Percentiles rank a stretch among this genome's conserved stretches.
phyloP scores from a whole-genome alignment of 139 green algal genomes.

The Auxenochlorella protothecoides region DNA sequence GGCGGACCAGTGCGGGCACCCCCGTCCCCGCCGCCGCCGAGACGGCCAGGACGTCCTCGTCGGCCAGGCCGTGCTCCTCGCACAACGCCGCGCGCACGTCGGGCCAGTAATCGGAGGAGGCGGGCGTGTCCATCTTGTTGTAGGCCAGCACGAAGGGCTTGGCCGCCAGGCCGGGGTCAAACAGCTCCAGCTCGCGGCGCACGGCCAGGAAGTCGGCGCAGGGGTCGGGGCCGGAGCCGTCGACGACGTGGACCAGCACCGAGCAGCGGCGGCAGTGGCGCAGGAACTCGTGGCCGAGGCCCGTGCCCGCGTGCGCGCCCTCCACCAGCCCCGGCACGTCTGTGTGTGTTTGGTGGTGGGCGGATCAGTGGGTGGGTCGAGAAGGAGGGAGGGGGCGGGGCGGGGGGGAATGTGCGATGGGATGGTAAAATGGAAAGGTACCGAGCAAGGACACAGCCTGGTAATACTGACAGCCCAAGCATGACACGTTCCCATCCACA shows the following conservation, averaged over 20 bases:
- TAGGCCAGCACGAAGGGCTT: conserved; percentile 77
- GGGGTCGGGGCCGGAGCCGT: conserved; percentile 82
- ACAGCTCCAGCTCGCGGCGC: conserved; percentile 82
- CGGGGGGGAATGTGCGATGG: neutral
- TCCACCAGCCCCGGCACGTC: conserved; percentile 93
- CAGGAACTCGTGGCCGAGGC: conserved; percentile 93
- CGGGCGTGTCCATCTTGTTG: conserved; percentile 92
- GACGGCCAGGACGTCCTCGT: conserved; percentile 24
- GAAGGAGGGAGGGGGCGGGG: neutral
- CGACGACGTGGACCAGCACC: conserved; percentile 87
- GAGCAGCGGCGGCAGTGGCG: conserved; percentile 54
- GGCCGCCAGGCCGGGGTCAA: conserved; percentile 70
- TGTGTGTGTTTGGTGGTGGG: conserved; percentile 3
- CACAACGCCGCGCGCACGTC: conserved; percentile 54
- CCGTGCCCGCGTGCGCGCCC: conserved; percentile 75
- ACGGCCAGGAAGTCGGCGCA: conserved; percentile 83
- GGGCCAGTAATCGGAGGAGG: conserved; percentile 67
- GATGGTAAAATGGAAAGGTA: neutral
- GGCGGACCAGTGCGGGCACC: conserved; percentile 46
- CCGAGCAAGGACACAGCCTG: too few relatives aligned
- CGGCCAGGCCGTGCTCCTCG: conserved; percentile 17
- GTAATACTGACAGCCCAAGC: too few relatives aligned
- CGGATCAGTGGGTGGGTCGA: neutral
- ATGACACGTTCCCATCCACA: neutral
- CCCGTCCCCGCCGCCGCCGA: conserved; percentile 49